phyloP scores from a whole-genome alignment of 495 filamentous ascomycete genomes.

The Aspergillus haitiensis region DNA sequence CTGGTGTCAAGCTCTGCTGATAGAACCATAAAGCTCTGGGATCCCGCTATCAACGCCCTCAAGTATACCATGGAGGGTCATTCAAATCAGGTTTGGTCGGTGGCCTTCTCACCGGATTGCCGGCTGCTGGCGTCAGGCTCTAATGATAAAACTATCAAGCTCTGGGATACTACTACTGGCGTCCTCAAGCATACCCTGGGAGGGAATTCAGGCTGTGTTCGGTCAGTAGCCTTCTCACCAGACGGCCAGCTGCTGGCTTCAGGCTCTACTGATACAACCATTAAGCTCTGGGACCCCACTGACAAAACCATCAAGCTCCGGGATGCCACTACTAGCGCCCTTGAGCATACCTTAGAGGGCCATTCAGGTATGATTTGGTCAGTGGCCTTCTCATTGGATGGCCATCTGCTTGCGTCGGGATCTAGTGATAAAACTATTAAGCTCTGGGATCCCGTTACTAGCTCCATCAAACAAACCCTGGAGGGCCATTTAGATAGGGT shows the following conservation, averaged over 20 bases:
- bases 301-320: conserved; percentile 27
- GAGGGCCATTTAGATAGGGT: conserved; percentile 1
- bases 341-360: not conserved
- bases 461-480: conserved; percentile 1
- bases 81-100: not conserved
- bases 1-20: too few relatives aligned
- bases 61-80: conserved; percentile 6
- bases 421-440: too few relatives aligned
- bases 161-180: conserved; percentile 9
- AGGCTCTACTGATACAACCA: not conserved
- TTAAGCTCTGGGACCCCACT: conserved; percentile 11
- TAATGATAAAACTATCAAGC: conserved; percentile 7
- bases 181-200: not conserved
- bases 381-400: too few relatives aligned
- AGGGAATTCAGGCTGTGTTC: not conserved
- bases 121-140: conserved; percentile 1
- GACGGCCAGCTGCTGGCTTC: not conserved
- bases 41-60: not conserved
- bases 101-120: conserved; percentile 11
- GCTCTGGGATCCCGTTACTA: not conserved
- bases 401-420: too few relatives aligned
- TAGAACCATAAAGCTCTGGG: too few relatives aligned
- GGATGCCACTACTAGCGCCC: not conserved
- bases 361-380: too few relatives aligned
- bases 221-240: not conserved